Evolutionary conservation across 2,329 filamentous ascomycete species (phyloP).

Genomic region (Metarhizium anisopliae): DNA sequence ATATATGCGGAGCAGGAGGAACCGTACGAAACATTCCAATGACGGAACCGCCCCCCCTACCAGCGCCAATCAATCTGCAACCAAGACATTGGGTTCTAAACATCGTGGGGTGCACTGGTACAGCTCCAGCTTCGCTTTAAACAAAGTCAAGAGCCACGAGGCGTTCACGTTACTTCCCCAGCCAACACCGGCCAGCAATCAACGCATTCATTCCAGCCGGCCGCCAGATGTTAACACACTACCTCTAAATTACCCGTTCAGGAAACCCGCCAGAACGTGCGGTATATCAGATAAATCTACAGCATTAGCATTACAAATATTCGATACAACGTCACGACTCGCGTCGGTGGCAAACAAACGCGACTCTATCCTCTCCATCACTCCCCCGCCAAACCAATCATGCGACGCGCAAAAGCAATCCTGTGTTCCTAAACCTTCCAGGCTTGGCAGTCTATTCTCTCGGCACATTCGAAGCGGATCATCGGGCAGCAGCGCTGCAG

Average conservation of each 20-base stretch:
- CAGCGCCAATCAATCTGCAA: not conserved
- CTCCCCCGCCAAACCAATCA: not conserved
- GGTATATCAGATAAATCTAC: not conserved
- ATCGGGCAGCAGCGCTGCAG: not conserved
- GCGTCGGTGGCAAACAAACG: not conserved
- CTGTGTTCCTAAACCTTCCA: not conserved
- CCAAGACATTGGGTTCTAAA: not conserved
- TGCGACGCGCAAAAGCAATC: not conserved
- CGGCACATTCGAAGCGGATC: not conserved
- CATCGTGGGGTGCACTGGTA: not conserved
- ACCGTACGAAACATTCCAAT: not conserved
- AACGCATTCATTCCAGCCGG: not conserved
- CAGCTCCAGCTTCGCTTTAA: slow-evolving; percentile 14
- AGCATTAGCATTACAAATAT: not conserved
- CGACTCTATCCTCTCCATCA: not conserved
- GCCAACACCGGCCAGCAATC: not conserved
- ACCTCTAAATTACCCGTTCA: not conserved
- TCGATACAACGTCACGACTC: not conserved
- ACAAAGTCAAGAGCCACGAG: slow-evolving; percentile 12
- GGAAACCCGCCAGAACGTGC: not conserved
- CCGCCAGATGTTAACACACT: not conserved
- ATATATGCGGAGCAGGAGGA: not conserved
- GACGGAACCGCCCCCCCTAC: not conserved
- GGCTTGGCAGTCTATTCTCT: not conserved
- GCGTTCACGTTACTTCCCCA: slow-evolving; percentile 14